Base-by-base conservation (phyloP, 164 flowering plant genomes). In the Kalanchoe fedtschenkoi region DNA sequence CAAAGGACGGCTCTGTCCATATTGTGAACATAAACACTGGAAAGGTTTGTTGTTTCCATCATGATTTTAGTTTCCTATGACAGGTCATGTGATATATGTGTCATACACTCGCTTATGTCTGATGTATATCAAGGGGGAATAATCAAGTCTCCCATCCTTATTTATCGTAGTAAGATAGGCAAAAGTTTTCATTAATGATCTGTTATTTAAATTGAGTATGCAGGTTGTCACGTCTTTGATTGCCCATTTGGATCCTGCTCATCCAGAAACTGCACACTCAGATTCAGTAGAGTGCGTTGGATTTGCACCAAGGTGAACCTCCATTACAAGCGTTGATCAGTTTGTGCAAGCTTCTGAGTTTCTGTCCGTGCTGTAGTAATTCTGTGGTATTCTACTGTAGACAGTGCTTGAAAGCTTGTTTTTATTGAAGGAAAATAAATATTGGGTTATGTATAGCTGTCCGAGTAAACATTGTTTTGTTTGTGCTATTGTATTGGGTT, bases 211-310 rank as follows among this genome's bases (percentile, higher is more conserved):
- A 22, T 13, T 47, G 30, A 24, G 7, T 14, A 47, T 47, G 30
- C 78, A 92, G 98, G 97, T 92, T 68, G 82, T 89, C 54, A 81
- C 74, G 71, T 82, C 93, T 63, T 79, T 88, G 61, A 59, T 21
- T 69, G 74, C 82, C 70, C 98, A 88, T 63, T 22, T 84, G n/a
- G 89, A 89, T 67, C 86, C 98, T 8, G 62, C 30, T 4, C 30
- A 22, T 24, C 55, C 55, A 22, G 55, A 47, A 60, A 59, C 22
- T 70, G 75, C 83, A 71, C 98, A 92, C 66, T 29, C 84, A n/a
- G 89, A 89, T 67, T 87, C 98, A 8, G 65, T 92, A 38, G 97
- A 92, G 75, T 88, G 91, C 63, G 62, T 81, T 66, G 91, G 70
- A 13, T 72, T 84, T 71, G 71, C 91, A 43, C 76, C 66, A 64